phyloP scores from a whole-genome alignment of 257 asterid genomes.

The Petrea volubilis region DNA sequence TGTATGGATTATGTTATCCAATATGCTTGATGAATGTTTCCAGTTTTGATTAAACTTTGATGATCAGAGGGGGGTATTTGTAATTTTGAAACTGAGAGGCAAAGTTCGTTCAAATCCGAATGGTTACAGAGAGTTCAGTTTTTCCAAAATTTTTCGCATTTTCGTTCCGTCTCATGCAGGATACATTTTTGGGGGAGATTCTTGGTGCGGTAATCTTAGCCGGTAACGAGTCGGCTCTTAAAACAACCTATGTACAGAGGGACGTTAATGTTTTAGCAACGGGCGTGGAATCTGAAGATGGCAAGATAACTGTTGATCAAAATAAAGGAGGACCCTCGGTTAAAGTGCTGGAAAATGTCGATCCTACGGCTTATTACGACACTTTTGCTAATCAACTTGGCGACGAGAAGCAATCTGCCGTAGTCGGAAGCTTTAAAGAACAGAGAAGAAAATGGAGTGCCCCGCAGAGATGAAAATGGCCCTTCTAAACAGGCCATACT shows the following conservation, averaged over 20 bases:
- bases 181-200: slow-evolving; percentile 71
- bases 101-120: too few relatives aligned
- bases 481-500: too few relatives aligned
- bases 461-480: slow-evolving; percentile 18
- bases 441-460: slow-evolving; percentile 67
- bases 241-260: slow-evolving; percentile 36
- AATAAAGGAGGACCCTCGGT: slow-evolving; percentile 45
- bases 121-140: too few relatives aligned
- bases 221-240: slow-evolving; percentile 43
- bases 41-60: too few relatives aligned
- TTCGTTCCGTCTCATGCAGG: slow-evolving; percentile 47
- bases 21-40: too few relatives aligned
- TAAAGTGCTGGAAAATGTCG: slow-evolving; percentile 57
- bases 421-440: slow-evolving; percentile 66
- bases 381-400: slow-evolving; percentile 57
- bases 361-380: slow-evolving; percentile 46
- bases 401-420: slow-evolving; percentile 58
- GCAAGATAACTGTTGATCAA: slow-evolving; percentile 40
- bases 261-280: slow-evolving; percentile 44
- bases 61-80: too few relatives aligned
- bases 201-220: slow-evolving; percentile 75
- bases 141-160: not conserved
- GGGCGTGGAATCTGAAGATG: slow-evolving; percentile 66
- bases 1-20: too few relatives aligned
- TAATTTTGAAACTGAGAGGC: too few relatives aligned